Evolutionary conservation across 2,329 filamentous ascomycete species (phyloP).

Genomic region (Fusarium sp.): DNA sequence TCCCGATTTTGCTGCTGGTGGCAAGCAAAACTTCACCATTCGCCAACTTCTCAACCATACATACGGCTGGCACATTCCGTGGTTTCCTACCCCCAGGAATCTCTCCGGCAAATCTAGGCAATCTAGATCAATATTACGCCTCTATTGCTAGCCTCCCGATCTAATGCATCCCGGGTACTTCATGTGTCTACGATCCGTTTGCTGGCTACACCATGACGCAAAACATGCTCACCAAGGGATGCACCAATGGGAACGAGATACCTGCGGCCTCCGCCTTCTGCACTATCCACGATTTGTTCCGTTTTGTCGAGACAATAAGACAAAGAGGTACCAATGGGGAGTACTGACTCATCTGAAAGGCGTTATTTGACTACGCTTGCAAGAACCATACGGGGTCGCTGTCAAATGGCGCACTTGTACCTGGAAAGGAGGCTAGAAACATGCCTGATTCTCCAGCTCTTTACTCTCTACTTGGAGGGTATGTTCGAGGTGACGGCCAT

Average conservation of each 20-base stretch:
- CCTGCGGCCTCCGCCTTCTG: neutral
- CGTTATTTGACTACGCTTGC: neutral
- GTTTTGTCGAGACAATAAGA: neutral
- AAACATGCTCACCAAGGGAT: neutral
- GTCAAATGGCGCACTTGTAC: neutral
- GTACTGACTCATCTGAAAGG: neutral
- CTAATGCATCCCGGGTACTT: neutral
- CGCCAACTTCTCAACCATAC: neutral
- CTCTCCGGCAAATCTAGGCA: neutral
- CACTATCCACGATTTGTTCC: neutral
- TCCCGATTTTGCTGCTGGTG: neutral
- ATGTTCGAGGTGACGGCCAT: neutral
- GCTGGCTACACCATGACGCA: neutral
- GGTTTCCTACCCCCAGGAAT: neutral
- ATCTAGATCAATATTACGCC: neutral
- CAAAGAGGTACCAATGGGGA: neutral
- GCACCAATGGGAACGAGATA: neutral
- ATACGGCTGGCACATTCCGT: neutral
- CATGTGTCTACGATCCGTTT: neutral
- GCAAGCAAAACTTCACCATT: neutral
- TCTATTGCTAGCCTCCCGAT: neutral
- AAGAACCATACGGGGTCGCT: neutral
- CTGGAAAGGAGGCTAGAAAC: neutral
- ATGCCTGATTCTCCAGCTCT: neutral
- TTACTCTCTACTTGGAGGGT: neutral